These are phyloP conservation scores for Sporobolomyces roseus DNA, from an alignment of 768 basidiomycete species.

Conservation along the genomic window DNA sequence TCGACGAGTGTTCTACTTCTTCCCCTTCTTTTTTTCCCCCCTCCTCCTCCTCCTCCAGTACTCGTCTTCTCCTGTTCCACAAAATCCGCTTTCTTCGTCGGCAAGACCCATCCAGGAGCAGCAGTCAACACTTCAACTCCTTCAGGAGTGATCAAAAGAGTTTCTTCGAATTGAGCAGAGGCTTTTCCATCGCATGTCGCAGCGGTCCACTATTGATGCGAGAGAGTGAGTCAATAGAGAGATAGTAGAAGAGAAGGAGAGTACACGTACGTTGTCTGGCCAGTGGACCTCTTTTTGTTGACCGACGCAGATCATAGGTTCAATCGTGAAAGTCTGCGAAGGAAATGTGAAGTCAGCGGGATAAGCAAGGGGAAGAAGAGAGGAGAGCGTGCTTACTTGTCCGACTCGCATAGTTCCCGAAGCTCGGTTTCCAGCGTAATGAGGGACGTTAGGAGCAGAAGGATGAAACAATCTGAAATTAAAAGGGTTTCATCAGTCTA, in stretches of 20 bases:
- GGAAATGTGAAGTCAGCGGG: background rate
- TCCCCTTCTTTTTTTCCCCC: conserved; percentile 13
- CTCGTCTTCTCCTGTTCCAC: background rate
- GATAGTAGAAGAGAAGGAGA: background rate
- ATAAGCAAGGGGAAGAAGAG: background rate
- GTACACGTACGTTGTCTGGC: conserved; percentile 42
- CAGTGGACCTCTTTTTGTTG: conserved; percentile 41
- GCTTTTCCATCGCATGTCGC: conserved; percentile 83
- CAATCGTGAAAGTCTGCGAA: conserved; percentile 44
- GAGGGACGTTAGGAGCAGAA: conserved; percentile 40
- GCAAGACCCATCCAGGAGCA: conserved; percentile 39
- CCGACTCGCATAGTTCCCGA: conserved; percentile 33
- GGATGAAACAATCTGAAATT: conserved; percentile 39
- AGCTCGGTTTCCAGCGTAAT: conserved; percentile 43
- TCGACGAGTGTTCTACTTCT: conserved; percentile 4
- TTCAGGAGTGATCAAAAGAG: conserved; percentile 57
- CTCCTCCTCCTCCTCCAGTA: background rate
- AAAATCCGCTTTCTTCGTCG: conserved; percentile 3
- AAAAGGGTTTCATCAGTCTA: background rate
- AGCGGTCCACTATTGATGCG: conserved; percentile 67
- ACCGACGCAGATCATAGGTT: conserved; percentile 45
- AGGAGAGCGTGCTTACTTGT: background rate
- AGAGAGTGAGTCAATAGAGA: background rate
- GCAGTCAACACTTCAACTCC: conserved; percentile 45
- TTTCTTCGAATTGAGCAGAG: conserved; percentile 97